These are phyloP conservation scores for Trichoderma breve DNA, from an alignment of 2,329 filamentous ascomycete genomes.

Conservation along the genomic window DNA sequence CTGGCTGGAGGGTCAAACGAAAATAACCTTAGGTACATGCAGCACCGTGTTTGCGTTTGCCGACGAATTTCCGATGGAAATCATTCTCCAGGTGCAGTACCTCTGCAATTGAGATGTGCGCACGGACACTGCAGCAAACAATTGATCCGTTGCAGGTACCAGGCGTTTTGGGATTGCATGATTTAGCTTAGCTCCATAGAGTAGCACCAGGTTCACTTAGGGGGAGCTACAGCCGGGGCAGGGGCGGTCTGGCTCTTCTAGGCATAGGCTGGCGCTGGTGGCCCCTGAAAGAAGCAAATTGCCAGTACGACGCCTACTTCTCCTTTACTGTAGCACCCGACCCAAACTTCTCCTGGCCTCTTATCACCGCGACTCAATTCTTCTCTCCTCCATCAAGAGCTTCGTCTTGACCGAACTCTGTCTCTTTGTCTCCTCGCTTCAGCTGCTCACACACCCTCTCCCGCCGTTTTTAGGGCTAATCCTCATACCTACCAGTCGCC, in stretches of 20 bases:
- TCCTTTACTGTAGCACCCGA: constrained; percentile 21
- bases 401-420: constrained; percentile 10
- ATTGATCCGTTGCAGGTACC: neutral
- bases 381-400: constrained; percentile 19
- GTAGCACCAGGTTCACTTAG: neutral
- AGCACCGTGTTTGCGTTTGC: neutral
- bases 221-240: constrained; percentile 21
- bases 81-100: neutral
- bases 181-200: neutral
- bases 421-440: constrained; percentile 19
- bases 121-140: neutral
- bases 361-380: constrained; percentile 18
- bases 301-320: constrained; percentile 18
- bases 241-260: constrained; percentile 21
- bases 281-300: constrained; percentile 19
- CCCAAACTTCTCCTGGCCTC: constrained; percentile 17
- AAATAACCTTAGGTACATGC: neutral
- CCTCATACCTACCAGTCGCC: neutral
- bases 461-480: constrained; percentile 9
- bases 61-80: neutral
- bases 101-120: neutral
- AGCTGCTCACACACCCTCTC: neutral
- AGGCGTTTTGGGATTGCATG: neutral
- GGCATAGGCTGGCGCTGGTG: constrained; percentile 9
- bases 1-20: neutral